A percentile compares a stretch with the other conserved stretches of the same genome.
Evolutionary conservation across 163 green algal species (phyloP).

Genomic region (Chlorella variabilis): DNA sequence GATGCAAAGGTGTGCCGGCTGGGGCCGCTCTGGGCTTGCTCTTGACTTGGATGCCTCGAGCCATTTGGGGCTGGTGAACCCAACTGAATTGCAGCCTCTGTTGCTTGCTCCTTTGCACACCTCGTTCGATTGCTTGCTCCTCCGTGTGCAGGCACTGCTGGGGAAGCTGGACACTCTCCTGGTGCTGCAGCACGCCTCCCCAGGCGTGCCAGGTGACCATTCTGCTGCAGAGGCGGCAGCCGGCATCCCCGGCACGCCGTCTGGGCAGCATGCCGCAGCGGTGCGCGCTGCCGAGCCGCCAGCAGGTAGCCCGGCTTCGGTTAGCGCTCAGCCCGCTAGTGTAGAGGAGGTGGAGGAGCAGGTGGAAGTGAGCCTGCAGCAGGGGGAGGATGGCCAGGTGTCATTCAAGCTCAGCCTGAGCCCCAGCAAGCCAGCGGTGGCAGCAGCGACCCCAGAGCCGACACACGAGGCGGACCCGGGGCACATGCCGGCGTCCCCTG

Average conservation of each 20-base stretch:
- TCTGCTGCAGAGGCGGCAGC: neutral
- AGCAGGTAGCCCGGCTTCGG: neutral
- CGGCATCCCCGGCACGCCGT: neutral
- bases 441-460: neutral
- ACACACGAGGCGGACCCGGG: neutral
- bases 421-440: slow-evolving; percentile 16
- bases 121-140: neutral
- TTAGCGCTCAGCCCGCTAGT: neutral
- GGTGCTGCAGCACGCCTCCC: slow-evolving; percentile 14
- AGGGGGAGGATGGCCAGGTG: slow-evolving; percentile 29
- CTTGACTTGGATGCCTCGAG: no score
- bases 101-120: neutral
- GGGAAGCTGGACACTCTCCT: slow-evolving; percentile 47
- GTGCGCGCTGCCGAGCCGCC: neutral
- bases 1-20: slow-evolving; percentile 54
- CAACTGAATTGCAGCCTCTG: no score
- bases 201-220: neutral
- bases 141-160: slow-evolving; percentile 60
- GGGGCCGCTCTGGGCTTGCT: neutral
- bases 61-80: no score
- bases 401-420: slow-evolving; percentile 33
- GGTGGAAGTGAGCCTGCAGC: slow-evolving; percentile 14
- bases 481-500: slow-evolving; percentile 35
- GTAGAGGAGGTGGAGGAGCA: slow-evolving; percentile 23
- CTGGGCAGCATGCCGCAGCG: neutral